These are phyloP conservation scores for Termitomyces sp. DNA, from an alignment of 1,284 basidiomycete genomes.

Conservation along the genomic window DNA sequence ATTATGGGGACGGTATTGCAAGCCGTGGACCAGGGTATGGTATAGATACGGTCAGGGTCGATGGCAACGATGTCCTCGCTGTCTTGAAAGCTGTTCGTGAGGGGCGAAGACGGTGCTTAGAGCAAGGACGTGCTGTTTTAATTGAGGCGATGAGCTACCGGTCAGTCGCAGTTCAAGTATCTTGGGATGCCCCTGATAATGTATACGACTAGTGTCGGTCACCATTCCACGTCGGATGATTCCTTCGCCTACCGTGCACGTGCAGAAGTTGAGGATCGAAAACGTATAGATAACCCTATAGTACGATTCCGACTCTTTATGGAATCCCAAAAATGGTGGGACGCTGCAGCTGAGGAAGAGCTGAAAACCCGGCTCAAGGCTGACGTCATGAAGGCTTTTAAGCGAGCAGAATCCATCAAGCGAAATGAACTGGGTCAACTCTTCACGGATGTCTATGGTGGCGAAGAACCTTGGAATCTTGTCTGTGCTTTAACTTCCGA, in stretches of 20 bases:
- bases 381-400: constrained; percentile 76
- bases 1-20: constrained; percentile 90
- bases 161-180: constrained; percentile 27
- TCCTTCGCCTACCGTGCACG: constrained; percentile 86
- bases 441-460: constrained; percentile 87
- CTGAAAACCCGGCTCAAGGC: constrained; percentile 66
- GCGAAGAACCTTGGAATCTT: constrained; percentile 80
- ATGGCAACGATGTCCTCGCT: constrained; percentile 91
- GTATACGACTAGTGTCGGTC: constrained; percentile 64
- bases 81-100: constrained; percentile 80
- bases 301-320: constrained; percentile 81
- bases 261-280: constrained; percentile 83
- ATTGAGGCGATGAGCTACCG: constrained; percentile 93
- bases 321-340: constrained; percentile 86
- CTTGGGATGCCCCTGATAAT: constrained; percentile 5
- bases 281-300: constrained; percentile 85
- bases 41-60: constrained; percentile 85
- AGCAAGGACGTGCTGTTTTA: constrained; percentile 78
- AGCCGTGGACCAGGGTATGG: constrained; percentile 92
- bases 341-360: constrained; percentile 66
- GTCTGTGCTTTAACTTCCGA: constrained; percentile 42
- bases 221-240: constrained; percentile 94
- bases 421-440: constrained; percentile 71
- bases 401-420: constrained; percentile 69
- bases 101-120: constrained; percentile 72